Base-by-base conservation (phyloP, 345 rosid species). In the Lepidium sativum region DNA sequence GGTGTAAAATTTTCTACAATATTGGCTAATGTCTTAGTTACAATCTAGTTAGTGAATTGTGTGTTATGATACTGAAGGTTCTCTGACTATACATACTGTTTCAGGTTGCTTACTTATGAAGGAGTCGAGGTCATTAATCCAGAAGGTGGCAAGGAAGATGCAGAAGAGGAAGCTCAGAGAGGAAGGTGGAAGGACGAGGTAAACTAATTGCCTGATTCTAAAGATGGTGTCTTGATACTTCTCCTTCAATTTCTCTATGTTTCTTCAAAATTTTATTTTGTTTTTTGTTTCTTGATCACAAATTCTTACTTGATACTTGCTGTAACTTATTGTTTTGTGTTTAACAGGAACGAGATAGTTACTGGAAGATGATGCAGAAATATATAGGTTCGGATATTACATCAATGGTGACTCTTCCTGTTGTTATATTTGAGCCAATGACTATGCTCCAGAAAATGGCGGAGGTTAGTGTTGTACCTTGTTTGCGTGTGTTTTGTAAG, bases 331-430 rank as follows among this genome's bases (percentile, higher is more conserved):
- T 27, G n/a, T 20, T 23, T 54, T 42, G 62, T 60, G 6, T 40
- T 58, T 60, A 38, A 40, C 40, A 89, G 96, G 97, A 92, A 5
- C 79, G 96, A 53, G 97, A 92, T 14, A 70, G 96, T 72, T 84
- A 89, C 71, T 89, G 96, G 97, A 90, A 86, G 78, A 84, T 84
- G 92, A 87, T 92, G 97, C 98, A 89, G 47, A 90, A 84, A 8
- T 87, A 92, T 60, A 74, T 89, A 47, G 97, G 97, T 6, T 79
- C 96, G 9, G 97, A 92, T 74, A 75, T 89, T 31, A 87, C 98
- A 5, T 89, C 98, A 11, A 81, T 92, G 98, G 96, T 90, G 68
- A 92, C 97, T 12, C 96, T 92, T 78, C 97, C 98, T 45, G 98
- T 89, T 23, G 56, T 83, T 55, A 84, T 89, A 69, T 87, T 92